Base-by-base conservation (phyloP, 441 rosid species). In the Pelargonium exstipulatum region DNA sequence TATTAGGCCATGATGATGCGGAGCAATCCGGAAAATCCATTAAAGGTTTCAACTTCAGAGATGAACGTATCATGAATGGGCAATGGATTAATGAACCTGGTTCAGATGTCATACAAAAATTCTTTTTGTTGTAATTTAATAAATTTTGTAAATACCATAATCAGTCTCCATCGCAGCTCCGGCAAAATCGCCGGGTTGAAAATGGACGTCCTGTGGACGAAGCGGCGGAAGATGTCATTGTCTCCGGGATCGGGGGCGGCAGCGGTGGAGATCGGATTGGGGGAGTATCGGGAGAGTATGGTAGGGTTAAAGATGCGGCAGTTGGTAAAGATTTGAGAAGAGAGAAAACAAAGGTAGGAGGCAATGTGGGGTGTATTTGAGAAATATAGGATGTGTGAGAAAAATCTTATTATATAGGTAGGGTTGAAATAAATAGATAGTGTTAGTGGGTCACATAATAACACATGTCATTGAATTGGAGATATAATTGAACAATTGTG, bases 31-130 rank as follows among this genome's bases (percentile, higher is more conserved):
- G 80, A 71, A 69, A 76, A 14, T 76, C 80, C 4, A 63, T 89
- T 72, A 92, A 89, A 81, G 98, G 98, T 65, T 95, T 84, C 73
- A 95, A 92, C 76, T 92, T 95, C 72, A 71, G 64, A 42, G 99
- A 95, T 78, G 97, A 95, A 73, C 86, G 97, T 75, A 85, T 95
- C 69, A 78, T 76, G 75, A 80, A 83, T 71, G 92, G 94, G 62
- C 81, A 78, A 14, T 95, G 99, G 98, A 81, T 79, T 64, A 74
- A 77, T n/a, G 93, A 90, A 71, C 82, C 84, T 66, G 81, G 42
- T 32, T 78, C 93, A n/a, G 87, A 84, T 78, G 79, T 83, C 61
- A 85, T 95, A 70, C 89, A 85, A 64, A 83, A 78, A 72, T 95
- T 95, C 72, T 73, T 92, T 2, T 74, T n/a, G n/a, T n/a, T n/a